Percentiles rank a stretch among this genome's conserved stretches.
These are phyloP conservation scores for Linnemannia zychae DNA, from an alignment of 192 early-diverging fungal species.

Conservation along the genomic window DNA sequence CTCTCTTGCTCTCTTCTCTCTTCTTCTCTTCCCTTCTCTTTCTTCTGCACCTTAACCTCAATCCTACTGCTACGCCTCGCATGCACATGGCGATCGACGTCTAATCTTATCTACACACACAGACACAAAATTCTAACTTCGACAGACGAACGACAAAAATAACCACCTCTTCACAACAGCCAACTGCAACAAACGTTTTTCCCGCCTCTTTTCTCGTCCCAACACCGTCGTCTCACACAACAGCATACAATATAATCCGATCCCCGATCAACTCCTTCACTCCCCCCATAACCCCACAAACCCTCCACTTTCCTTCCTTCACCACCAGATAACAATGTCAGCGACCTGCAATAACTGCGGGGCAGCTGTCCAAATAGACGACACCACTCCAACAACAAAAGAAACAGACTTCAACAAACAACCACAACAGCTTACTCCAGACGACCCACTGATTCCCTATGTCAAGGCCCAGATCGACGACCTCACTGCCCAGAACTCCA, in stretches of 20 bases:
- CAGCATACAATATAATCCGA: neutral
- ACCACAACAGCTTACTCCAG: conserved; percentile 20
- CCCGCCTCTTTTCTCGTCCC: neutral
- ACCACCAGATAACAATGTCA: conserved; percentile 22
- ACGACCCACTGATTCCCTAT: conserved; percentile 49
- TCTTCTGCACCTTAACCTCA: neutral
- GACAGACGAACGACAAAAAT: neutral
- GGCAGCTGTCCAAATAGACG: conserved; percentile 37
- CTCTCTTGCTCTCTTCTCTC: too few relatives aligned
- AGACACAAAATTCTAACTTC: neutral
- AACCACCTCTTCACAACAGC: neutral
- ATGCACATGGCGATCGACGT: neutral
- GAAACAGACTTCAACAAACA: conserved; percentile 1
- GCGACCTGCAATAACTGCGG: conserved; percentile 53
- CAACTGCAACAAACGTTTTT: conserved; percentile 2
- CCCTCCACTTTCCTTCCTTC: neutral
- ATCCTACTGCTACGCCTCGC: neutral
- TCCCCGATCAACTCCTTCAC: neutral
- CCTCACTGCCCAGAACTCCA: conserved; percentile 46
- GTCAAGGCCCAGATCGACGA: conserved; percentile 55
- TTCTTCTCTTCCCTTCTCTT: neutral
- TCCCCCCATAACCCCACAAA: neutral
- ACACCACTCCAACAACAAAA: neutral
- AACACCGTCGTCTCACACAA: too few relatives aligned
- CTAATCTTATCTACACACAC: neutral